A percentile compares a stretch with the other conserved stretches of the same genome.
Conservation (phyloP, 2,329 filamentous ascomycete species). For the Akanthomyces lecanii region DNA sequence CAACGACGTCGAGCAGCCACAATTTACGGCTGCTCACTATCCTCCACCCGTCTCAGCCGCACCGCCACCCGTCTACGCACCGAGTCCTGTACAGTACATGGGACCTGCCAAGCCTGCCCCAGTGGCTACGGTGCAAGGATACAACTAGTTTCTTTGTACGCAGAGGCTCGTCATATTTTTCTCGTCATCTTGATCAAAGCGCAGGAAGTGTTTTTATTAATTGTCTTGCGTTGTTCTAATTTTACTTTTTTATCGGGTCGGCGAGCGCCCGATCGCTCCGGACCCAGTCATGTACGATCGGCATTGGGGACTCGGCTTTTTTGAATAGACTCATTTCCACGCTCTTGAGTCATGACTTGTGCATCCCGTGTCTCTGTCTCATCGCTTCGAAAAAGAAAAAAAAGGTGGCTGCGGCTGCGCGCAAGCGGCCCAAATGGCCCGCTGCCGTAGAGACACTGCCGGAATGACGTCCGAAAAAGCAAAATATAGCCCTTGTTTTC, state of each 20-base stretch:
- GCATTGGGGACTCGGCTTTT: too few relatives aligned
- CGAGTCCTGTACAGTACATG: neutral
- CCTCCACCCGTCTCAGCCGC: neutral
- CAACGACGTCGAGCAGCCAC: conserved; percentile 2
- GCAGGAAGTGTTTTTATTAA: too few relatives aligned
- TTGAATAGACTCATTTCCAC: neutral
- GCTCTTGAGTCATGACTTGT: neutral
- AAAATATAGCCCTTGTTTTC: neutral
- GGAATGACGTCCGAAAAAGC: neutral
- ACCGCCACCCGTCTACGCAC: conserved; percentile 6
- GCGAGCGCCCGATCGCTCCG: too few relatives aligned
- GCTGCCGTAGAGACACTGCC: too few relatives aligned
- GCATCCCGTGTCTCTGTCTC: neutral
- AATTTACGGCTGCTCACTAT: neutral
- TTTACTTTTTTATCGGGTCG: too few relatives aligned
- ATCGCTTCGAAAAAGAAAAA: neutral
- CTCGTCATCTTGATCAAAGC: neutral
- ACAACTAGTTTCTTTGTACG: neutral
- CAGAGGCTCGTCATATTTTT: neutral
- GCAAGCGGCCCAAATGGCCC: neutral
- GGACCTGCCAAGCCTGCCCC: conserved; percentile 1
- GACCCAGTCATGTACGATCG: too few relatives aligned
- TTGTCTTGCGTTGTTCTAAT: too few relatives aligned
- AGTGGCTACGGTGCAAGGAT: neutral
- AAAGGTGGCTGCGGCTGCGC: neutral